Base-by-base conservation (phyloP, 441 rosid species). In the Kokia cookei region DNA sequence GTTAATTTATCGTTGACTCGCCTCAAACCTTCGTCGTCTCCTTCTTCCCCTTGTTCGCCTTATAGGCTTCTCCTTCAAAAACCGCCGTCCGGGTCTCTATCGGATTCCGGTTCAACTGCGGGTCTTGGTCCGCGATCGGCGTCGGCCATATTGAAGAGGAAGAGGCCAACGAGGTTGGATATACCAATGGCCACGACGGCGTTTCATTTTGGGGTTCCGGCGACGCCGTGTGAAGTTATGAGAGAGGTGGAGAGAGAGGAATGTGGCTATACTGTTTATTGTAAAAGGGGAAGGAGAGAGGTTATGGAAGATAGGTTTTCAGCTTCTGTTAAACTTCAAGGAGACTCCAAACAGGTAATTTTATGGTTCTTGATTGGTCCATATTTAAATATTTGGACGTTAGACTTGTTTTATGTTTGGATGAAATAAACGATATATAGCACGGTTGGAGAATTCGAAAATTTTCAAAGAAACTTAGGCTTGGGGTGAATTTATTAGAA, bases 261-360 rank as follows among this genome's bases (percentile, higher is more conserved):
- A 7, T 90, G 82, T 55, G 90, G 84, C 0, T 91, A 86, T 24
- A 86, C 90, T 13, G 91, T 91, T 74, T 86, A 77, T 76, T 91
- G 96, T 70, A 89, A 89, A 81, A 84, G 84, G 79, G 96, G 96
- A 51, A 83, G 86, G 78, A 84, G 93, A 83, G 89, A 82, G 40
- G 82, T 83, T 57, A 84, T 89, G 94, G 96, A 91, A 75, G 96
- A 91, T 85, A 88, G 94, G 2, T 88, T 81, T 84, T 86, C 96
- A 15, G 90, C 91, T 13, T 27, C 80, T 13, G 82, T 84, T 45
- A 76, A 59, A 75, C 71, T 85, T 75, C 83, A 78, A 10, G 90
- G 90, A 71, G 87, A 85, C 72, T 64, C 65, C 32, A 87, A 79
- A 55, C 87, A 88, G 88, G 94, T 90, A 82, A 45, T 64, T 32